Conservation (phyloP, 495 filamentous ascomycete genomes). For the Xylaria grammica region DNA sequence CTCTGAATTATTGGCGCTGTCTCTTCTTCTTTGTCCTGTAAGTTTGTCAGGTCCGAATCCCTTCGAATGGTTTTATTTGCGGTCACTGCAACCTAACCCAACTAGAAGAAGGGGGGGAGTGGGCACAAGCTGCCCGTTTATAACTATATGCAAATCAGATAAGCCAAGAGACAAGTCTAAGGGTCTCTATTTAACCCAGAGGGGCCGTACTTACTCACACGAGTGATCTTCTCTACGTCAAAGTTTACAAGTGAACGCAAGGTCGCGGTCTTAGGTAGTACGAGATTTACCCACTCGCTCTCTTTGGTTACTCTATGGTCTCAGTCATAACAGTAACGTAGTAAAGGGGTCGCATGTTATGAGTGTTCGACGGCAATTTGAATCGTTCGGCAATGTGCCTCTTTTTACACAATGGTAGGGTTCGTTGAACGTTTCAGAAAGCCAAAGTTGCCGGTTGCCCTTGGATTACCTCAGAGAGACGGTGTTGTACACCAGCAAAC, state of each 20-base stretch:
- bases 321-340: not conserved
- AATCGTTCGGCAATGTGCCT: not conserved
- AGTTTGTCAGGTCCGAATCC: no score
- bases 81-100: not conserved
- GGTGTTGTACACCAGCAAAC: constrained; percentile 13
- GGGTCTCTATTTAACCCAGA: not conserved
- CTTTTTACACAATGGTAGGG: constrained; percentile 35
- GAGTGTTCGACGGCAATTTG: not conserved
- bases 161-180: not conserved
- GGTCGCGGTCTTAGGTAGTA: not conserved
- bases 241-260: not conserved
- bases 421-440: constrained; percentile 36
- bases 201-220: not conserved
- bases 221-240: not conserved
- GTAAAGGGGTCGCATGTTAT: not conserved
- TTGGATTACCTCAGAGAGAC: constrained; percentile 26
- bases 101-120: no score
- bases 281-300: not conserved
- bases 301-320: not conserved
- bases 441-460: constrained; percentile 28
- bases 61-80: no score
- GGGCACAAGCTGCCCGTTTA: no score
- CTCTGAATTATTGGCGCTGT: no score
- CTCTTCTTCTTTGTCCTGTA: no score
- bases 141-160: not conserved